Percentiles rank a stretch among this genome's conserved stretches.
Conservation (phyloP, 177 flowering plant genomes). For the Vitis hybrid region DNA sequence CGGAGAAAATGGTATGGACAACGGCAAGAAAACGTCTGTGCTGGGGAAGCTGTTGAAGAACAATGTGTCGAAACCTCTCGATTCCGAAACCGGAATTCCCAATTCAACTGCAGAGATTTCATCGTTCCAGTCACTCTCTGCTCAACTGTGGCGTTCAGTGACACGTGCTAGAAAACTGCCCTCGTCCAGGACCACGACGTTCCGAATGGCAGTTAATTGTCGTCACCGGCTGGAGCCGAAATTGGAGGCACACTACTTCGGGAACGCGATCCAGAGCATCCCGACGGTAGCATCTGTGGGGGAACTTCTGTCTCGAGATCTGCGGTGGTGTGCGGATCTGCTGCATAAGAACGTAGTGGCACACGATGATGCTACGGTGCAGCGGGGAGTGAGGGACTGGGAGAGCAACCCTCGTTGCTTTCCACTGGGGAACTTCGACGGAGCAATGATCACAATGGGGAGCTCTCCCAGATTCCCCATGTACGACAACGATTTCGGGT, state of each 20-base stretch:
- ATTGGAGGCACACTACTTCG: conserved; percentile 67
- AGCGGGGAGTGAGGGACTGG: conserved; percentile 60
- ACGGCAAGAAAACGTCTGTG: conserved; percentile 31
- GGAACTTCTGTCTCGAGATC: conserved; percentile 49
- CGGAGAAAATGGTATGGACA: conserved; percentile 12
- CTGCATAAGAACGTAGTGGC: conserved; percentile 66
- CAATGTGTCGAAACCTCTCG: not conserved
- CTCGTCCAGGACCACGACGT: conserved; percentile 50
- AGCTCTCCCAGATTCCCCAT: conserved; percentile 90
- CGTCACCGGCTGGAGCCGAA: conserved; percentile 68
- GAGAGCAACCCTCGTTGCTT: conserved; percentile 68
- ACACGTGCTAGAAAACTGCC: conserved; percentile 64
- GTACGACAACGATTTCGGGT: conserved; percentile 90
- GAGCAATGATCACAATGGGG: conserved; percentile 90
- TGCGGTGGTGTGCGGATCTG: conserved; percentile 51
- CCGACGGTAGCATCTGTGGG: conserved; percentile 56
- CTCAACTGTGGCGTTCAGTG: conserved; percentile 81
- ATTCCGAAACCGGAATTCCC: too few species aligned
- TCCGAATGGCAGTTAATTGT: conserved; percentile 93
- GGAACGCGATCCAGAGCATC: conserved; percentile 93
- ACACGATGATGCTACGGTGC: conserved; percentile 61
- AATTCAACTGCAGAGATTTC: conserved; percentile 52
- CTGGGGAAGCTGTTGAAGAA: conserved; percentile 11
- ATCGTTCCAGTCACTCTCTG: conserved; percentile 80
- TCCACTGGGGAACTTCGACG: conserved; percentile 85